Evolutionary conservation across 2,329 filamentous ascomycete species (phyloP).

Genomic region (Aspergillus novofumigatus): DNA sequence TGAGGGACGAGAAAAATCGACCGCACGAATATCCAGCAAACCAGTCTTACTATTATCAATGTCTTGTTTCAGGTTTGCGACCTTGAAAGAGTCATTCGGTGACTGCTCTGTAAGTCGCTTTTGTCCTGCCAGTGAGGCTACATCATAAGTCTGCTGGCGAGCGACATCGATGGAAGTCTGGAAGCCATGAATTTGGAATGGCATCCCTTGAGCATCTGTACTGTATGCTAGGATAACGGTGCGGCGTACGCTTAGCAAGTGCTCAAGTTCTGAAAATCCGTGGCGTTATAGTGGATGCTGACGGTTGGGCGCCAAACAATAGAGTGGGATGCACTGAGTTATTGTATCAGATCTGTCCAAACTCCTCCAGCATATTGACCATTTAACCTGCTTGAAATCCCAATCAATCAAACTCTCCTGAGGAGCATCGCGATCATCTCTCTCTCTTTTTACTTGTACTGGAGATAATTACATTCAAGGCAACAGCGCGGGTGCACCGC

Average conservation of each 20-base stretch:
- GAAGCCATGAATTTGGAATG: constrained; percentile 49
- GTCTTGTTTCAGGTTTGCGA: constrained; percentile 2
- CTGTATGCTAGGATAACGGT: background rate
- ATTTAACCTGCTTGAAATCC: background rate
- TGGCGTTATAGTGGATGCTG: background rate
- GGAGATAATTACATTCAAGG: background rate
- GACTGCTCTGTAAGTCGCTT: constrained; percentile 41
- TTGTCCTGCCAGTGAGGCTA: constrained; percentile 44
- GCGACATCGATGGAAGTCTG: constrained; percentile 44
- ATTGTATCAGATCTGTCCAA: background rate
- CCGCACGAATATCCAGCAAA: constrained; percentile 12
- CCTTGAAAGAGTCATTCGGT: constrained; percentile 16
- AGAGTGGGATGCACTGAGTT: background rate
- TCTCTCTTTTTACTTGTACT: background rate
- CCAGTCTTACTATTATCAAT: background rate
- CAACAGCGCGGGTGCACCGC: constrained; percentile 7
- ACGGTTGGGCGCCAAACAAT: background rate
- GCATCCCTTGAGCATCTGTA: constrained; percentile 19
- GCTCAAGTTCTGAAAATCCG: background rate
- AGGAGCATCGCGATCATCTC: background rate
- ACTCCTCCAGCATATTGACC: background rate
- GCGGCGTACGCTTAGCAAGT: background rate
- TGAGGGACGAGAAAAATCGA: constrained; percentile 28
- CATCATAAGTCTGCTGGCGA: constrained; percentile 38
- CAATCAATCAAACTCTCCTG: background rate